phyloP scores from a whole-genome alignment of 129 eudicot genomes.

The Flaveria sonorensis region DNA sequence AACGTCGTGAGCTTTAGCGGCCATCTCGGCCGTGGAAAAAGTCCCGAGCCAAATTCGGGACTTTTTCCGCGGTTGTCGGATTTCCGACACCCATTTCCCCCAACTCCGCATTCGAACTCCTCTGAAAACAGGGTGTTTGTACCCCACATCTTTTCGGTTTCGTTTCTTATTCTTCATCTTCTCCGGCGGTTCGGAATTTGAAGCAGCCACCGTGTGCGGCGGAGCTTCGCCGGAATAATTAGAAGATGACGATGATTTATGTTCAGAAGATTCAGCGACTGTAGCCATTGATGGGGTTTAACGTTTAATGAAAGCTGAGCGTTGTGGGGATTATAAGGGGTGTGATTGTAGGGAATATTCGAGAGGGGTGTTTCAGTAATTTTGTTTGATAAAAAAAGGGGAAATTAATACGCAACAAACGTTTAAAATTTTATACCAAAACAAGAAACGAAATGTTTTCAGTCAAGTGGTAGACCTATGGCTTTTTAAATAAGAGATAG shows the following conservation, averaged over 20 bases:
- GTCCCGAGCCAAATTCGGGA: constrained; percentile 50
- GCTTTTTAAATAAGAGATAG: too few species aligned
- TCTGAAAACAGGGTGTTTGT: constrained; percentile 40
- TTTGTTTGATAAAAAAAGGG: not conserved
- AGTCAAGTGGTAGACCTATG: too few species aligned
- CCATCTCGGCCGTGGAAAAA: constrained; percentile 42
- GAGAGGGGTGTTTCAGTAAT: not conserved
- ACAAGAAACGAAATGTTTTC: too few species aligned
- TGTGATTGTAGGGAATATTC: constrained; percentile 25
- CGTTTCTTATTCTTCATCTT: constrained; percentile 3
- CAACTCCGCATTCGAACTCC: constrained; percentile 46
- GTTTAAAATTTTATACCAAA: not conserved
- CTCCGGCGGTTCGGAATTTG: not conserved
- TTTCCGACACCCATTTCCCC: constrained; percentile 51
- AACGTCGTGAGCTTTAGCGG: constrained; percentile 40
- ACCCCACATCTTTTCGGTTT: constrained; percentile 36
- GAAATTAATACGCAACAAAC: not conserved
- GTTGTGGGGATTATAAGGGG: not conserved
- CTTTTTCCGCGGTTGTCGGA: constrained; percentile 41
- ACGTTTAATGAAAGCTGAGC: not conserved
- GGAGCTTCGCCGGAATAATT: not conserved
- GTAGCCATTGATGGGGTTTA: constrained; percentile 24
- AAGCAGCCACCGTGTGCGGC: not conserved
- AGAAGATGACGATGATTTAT: not conserved
- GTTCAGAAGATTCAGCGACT: not conserved